Base-by-base conservation (phyloP, 78 protist species). In the Speleostelium caveatum region DNA sequence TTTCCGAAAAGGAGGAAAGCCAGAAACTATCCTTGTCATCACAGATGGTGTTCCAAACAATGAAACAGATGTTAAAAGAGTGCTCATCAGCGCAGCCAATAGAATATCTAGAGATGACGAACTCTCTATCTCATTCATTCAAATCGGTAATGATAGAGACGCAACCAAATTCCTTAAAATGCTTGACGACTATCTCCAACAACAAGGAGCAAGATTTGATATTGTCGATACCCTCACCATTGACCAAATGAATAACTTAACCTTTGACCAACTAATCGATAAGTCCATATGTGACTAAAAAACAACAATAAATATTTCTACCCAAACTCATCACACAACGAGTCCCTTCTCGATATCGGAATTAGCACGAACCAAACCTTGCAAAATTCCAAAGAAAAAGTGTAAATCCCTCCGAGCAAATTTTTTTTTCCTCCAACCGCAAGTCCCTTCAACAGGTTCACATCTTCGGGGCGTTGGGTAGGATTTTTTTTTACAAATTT, bases 31-130 rank as follows among this genome's bases (percentile, higher is more conserved):
- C 26, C 41, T 91, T 3, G 90, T 91, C 41, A 91, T 91, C 67
- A 91, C 95, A n/a, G 95, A 91, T 55, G 95, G 95, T 59, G 66
- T 67, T 53, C 95, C 95, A 71, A 91, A 91, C 17, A 41, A 49
- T 28, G 73, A 66, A 58, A 32, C 53, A 0, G 95, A 42, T 26
- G 95, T 91, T 21, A 63, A 55, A 24, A 75, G 36, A 32, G 26
- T 80, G 24, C 36, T 91, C 1, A 58, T 66, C 30, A 1, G 22
- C 12, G 67, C 87, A 1, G 73, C 89, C 3, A 72, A 74, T 22
- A 69, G 83, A 49, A n/a, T 91, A 3, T 8, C 3, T 14, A 39
- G 85, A 42, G 87, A 78, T 36, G 95, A 78, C 45, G 95, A 91
- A 62, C 86, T 91, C 33, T 91, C 95, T 21, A 85, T 91, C 4